phyloP scores from a whole-genome alignment of 2,329 filamentous ascomycete species.

The Epichloe uncinata region DNA sequence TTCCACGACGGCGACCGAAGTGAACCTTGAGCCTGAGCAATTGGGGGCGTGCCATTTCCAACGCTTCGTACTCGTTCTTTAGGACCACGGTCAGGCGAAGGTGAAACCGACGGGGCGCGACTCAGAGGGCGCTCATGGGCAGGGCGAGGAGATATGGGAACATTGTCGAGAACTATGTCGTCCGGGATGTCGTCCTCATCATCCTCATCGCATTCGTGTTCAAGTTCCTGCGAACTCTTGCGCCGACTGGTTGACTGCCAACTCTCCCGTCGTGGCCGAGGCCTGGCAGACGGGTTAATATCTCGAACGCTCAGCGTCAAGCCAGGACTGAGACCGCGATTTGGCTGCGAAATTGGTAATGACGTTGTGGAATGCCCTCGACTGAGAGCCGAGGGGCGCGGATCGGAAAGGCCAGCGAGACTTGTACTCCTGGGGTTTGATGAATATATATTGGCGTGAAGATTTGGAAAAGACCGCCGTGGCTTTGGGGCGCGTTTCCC shows the following conservation, averaged over 20 bases:
- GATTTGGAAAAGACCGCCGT: conserved; percentile 31
- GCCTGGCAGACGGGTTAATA: conserved; percentile 20
- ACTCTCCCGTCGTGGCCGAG: conserved; percentile 43
- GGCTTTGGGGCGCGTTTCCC: conserved; percentile 15
- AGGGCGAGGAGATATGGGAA: conserved; percentile 65
- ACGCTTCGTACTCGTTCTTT: conserved; percentile 41
- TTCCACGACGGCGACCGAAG: conserved; percentile 44
- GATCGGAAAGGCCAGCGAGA: conserved; percentile 24
- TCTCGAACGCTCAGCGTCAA: conserved; percentile 32
- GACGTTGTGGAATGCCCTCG: conserved; percentile 23
- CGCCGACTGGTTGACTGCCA: conserved; percentile 55
- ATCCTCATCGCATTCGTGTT: conserved; percentile 64
- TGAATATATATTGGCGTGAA: conserved; percentile 32
- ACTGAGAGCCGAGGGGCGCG: conserved; percentile 17
- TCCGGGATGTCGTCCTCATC: conserved; percentile 69
- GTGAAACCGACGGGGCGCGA: conserved; percentile 36
- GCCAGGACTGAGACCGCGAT: conserved; percentile 39
- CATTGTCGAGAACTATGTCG: conserved; percentile 66
- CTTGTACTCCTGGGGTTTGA: conserved; percentile 39
- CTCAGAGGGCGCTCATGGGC: conserved; percentile 41
- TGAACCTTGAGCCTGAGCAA: conserved; percentile 45
- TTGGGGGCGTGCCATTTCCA: conserved; percentile 50
- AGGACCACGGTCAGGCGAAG: conserved; percentile 37
- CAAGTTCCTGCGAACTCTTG: conserved; percentile 57
- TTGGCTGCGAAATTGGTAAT: conserved; percentile 24